Conservation (phyloP, 2,329 filamentous ascomycete genomes). For the Pestalotiopsis sp. region DNA sequence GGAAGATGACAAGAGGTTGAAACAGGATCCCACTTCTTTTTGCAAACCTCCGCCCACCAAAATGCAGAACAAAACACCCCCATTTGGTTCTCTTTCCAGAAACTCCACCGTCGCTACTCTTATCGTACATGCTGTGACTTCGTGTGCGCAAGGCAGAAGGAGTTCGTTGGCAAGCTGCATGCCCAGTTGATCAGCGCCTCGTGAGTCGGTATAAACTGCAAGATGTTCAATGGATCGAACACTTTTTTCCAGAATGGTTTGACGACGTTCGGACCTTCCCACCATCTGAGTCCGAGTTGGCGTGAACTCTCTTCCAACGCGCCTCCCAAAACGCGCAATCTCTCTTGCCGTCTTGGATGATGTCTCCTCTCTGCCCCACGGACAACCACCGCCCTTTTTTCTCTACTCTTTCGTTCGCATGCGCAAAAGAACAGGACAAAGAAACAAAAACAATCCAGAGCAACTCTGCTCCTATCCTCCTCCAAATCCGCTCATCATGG, state of each 20-base stretch:
- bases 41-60: background rate
- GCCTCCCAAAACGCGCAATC: background rate
- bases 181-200: too few species aligned
- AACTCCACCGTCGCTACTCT: background rate
- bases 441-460: too few species aligned
- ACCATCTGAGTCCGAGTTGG: background rate
- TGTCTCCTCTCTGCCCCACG: background rate
- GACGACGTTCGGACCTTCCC: background rate
- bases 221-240: background rate
- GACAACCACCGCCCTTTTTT: too few species aligned
- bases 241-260: background rate
- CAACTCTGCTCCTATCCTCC: background rate
- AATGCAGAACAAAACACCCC: background rate
- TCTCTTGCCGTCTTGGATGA: background rate
- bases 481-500: background rate
- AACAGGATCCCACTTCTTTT: background rate
- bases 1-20: background rate
- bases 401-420: too few species aligned
- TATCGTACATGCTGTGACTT: background rate
- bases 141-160: too few species aligned
- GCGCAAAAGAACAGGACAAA: too few species aligned
- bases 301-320: background rate
- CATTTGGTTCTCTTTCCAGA: background rate
- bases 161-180: too few species aligned
- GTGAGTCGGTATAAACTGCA: too few species aligned